phyloP scores from a whole-genome alignment of 768 basidiomycete genomes.

The Tulasnella calospora region DNA sequence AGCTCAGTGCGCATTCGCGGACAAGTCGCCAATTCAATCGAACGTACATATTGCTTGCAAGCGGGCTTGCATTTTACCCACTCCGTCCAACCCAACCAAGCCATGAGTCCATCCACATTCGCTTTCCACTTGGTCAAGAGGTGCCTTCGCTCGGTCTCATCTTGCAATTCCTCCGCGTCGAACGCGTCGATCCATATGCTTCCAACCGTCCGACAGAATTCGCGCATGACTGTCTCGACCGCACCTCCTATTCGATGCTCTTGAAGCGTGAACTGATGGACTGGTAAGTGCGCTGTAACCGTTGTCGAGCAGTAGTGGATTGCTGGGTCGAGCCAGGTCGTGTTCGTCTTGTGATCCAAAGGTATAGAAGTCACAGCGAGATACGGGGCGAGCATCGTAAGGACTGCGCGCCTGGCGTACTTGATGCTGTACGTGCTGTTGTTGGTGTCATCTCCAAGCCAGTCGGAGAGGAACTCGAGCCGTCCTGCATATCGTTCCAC shows the following conservation, averaged over 20 bases:
- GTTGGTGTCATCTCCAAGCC: not conserved
- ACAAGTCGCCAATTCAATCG: not conserved
- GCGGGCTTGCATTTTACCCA: constrained; percentile 19
- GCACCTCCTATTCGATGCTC: not conserved
- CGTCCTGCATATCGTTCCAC: not conserved
- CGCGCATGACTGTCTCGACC: not conserved
- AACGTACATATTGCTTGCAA: not conserved
- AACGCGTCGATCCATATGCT: not conserved
- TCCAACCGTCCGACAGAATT: constrained; percentile 1
- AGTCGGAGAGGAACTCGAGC: not conserved
- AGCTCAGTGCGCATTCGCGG: not conserved
- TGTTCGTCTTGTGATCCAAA: not conserved
- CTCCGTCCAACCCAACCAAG: constrained; percentile 18
- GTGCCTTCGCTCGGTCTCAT: not conserved
- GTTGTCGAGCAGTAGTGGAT: not conserved
- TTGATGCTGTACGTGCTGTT: not conserved
- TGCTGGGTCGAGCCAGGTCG: not conserved
- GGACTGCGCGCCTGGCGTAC: not conserved
- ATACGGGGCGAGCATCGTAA: constrained; percentile 10
- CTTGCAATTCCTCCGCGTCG: not conserved
- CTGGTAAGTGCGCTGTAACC: not conserved
- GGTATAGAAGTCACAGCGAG: not conserved
- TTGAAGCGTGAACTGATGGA: not conserved
- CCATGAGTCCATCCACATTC: constrained; percentile 8
- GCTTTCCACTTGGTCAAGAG: not conserved